phyloP scores from a whole-genome alignment of 2,329 filamentous ascomycete genomes.

The Lecanicillium sp. region DNA sequence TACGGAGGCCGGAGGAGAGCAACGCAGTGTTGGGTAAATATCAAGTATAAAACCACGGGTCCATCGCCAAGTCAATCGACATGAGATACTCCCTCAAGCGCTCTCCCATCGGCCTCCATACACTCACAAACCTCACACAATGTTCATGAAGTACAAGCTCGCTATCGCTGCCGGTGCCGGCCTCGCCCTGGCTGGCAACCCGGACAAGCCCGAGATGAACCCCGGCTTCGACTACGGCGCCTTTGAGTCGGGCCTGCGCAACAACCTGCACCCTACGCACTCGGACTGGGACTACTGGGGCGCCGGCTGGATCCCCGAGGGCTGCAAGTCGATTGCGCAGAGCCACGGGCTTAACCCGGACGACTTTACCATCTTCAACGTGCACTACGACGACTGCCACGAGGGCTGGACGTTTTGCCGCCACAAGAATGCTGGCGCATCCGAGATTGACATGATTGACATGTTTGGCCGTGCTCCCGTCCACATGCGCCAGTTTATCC shows the following conservation, averaged over 20 bases:
- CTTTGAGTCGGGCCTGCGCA: conserved; percentile 2
- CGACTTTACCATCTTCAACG: conserved; percentile 16
- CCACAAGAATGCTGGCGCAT: conserved; percentile 13
- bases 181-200: conserved; percentile 6
- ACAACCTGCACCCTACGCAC: conserved; percentile 7
- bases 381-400: conserved; percentile 16
- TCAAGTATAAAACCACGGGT: no score
- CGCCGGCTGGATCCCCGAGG: conserved; percentile 6
- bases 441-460: conserved; percentile 15
- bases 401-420: conserved; percentile 20
- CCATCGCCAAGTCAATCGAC: no score
- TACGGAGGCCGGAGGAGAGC: no score
- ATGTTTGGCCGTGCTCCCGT: conserved; percentile 7
- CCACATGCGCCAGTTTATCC: conserved; percentile 7
- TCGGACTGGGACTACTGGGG: conserved; percentile 7
- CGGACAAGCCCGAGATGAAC: conserved; percentile 8
- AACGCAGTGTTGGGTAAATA: no score
- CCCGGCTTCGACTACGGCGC: conserved; percentile 5
- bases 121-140: no score
- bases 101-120: neutral
- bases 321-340: conserved; percentile 4
- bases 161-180: neutral
- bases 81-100: neutral
- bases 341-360: conserved; percentile 10
- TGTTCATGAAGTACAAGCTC: conserved; percentile 2